phyloP scores from a whole-genome alignment of 1,139 yeast species.

The Candida sanyaensis region DNA sequence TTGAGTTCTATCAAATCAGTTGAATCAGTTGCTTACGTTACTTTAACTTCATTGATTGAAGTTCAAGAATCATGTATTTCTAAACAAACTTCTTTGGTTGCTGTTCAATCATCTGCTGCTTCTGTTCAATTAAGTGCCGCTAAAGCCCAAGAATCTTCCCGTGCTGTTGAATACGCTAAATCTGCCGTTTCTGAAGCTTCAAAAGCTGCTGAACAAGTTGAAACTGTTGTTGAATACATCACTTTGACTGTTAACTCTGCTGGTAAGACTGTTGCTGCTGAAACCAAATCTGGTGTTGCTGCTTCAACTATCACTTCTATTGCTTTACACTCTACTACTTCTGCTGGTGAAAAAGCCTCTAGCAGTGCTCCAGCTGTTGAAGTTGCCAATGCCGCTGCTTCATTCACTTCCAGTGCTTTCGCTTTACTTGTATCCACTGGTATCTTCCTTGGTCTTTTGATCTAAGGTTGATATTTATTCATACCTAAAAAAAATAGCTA shows the following conservation, averaged over 20 bases:
- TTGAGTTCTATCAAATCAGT: slow-evolving; percentile 7
- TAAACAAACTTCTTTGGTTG: slow-evolving; percentile 8
- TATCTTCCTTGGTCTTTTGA: not conserved
- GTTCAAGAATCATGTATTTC: slow-evolving; percentile 9
- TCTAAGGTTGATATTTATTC: not conserved
- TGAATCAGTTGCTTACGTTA: slow-evolving; percentile 9
- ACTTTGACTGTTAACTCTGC: not conserved
- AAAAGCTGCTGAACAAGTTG: slow-evolving; percentile 7
- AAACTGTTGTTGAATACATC: not conserved
- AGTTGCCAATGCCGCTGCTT: not conserved
- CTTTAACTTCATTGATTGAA: slow-evolving; percentile 6
- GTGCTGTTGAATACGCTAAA: slow-evolving; percentile 9
- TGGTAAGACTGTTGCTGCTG: slow-evolving; percentile 1
- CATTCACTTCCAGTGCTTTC: not conserved
- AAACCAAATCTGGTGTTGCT: not conserved
- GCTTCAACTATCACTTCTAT: not conserved
- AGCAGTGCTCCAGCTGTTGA: not conserved
- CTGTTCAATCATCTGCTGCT: slow-evolving; percentile 11
- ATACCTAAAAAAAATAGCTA: too few relatives aligned
- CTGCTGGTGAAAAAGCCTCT: not conserved
- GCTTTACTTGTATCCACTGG: not conserved
- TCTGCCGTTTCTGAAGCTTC: slow-evolving; percentile 12
- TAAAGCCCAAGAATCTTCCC: slow-evolving; percentile 6
- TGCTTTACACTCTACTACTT: not conserved
- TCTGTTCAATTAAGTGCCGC: slow-evolving; percentile 11